Evolutionary conservation across 2,329 filamentous ascomycete species (phyloP).

Genomic region (Phyllosticta citrichinensis): DNA sequence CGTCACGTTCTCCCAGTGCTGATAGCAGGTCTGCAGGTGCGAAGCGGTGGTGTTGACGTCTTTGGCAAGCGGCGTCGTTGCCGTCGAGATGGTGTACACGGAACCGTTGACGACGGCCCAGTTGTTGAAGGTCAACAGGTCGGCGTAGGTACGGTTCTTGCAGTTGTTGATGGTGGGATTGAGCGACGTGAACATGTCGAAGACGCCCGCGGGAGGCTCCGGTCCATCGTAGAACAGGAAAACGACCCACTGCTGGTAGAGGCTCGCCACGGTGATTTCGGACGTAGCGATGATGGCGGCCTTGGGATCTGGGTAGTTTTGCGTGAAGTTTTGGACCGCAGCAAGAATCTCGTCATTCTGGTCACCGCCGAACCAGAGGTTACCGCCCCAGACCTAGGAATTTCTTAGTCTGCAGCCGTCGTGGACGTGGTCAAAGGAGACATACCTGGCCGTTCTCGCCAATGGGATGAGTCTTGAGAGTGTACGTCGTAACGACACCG

Average conservation of each 20-base stretch:
- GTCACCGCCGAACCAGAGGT: constrained; percentile 30
- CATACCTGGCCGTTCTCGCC: constrained; percentile 18
- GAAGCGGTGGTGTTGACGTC: constrained; percentile 14
- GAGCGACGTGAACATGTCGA: constrained; percentile 46
- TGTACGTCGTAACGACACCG: constrained; percentile 32
- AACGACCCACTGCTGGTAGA: constrained; percentile 47
- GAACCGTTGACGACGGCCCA: constrained; percentile 24
- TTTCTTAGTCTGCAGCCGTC: constrained; percentile 14
- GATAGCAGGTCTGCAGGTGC: constrained; percentile 4
- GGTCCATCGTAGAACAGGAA: constrained; percentile 55
- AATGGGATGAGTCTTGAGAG: constrained; percentile 18
- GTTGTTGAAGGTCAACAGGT: constrained; percentile 39
- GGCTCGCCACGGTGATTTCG: constrained; percentile 34
- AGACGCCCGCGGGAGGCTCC: constrained; percentile 43
- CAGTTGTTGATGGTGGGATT: constrained; percentile 34
- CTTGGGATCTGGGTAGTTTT: constrained; percentile 49
- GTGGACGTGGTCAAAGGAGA: constrained; percentile 15
- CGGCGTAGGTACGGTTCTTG: constrained; percentile 39
- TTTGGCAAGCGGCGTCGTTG: constrained; percentile 22
- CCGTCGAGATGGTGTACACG: constrained; percentile 25
- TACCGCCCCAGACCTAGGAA: constrained; percentile 37
- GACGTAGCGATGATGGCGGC: constrained; percentile 51
- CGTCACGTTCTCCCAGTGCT: constrained; percentile 22
- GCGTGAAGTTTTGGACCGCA: constrained; percentile 46
- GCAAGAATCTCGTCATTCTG: constrained; percentile 33